Base-by-base conservation (phyloP, 1,139 yeast species). In the Candida gigantensis region DNA sequence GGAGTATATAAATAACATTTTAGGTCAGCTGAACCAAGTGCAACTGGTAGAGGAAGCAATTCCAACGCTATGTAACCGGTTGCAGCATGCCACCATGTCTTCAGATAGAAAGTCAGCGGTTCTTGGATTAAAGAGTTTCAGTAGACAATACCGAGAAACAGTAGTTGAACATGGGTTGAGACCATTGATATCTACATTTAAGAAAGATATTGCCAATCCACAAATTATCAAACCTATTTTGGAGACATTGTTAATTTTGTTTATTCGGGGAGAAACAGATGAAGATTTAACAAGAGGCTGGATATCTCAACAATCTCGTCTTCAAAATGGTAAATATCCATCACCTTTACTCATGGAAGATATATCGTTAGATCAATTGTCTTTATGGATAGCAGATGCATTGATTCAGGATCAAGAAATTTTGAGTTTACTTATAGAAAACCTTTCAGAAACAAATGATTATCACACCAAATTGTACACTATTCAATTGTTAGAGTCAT, bases 371-470 rank as follows among this genome's bases (percentile, higher is more conserved):
- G 97, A 92, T 53, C 96, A 88, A 52, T 86, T 94, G 49, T 86
- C 96, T 0, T 65, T 89, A 43, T 90, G 97, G 96, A 84, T 94
- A 28, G 89, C 97, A 0, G 98, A 94, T 60, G 97, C 89, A 49
- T 70, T 94, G 50, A 85, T 92, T 2, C 94, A 87, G 53, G 75
- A 74, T 23, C 72, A 58, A 14, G 82, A 78, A 20, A 73, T 79
- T 19, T 68, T 92, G 29, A 69, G 74, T 16, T 60, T 77, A 4
- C 60, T 89, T 33, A 64, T 88, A 19, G 76, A 77, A 14, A 66
- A 85, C 3, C 55, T 72, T 30, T 71, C 77, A 34, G 72, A 74
- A 23, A 67, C 66, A 10, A 57, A 55, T 25, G 90, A 87, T 52
- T 87, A 87, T 55, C 95, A 88, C 55, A 74, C 83, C 24, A 74